Percentiles rank a stretch among this genome's conserved stretches.
Evolutionary conservation across 345 rosid genomes (phyloP).

Genomic region (Aegle marmelos): DNA sequence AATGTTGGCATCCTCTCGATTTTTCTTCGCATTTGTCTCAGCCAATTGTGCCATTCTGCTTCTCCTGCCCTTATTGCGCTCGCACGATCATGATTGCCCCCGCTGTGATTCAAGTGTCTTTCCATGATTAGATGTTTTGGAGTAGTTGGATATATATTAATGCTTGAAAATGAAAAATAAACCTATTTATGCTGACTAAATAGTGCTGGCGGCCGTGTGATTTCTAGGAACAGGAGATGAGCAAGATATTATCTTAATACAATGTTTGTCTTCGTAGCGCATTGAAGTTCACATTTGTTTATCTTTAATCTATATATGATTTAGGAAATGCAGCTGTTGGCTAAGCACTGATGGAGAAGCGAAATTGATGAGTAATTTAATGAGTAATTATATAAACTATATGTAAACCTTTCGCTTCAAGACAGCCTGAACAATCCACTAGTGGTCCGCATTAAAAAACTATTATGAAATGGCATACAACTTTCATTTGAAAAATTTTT

Average conservation of each 20-base stretch:
- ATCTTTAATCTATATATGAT: not conserved
- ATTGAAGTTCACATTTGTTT: not conserved
- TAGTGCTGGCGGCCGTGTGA: not conserved
- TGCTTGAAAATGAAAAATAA: not conserved
- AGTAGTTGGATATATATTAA: not conserved
- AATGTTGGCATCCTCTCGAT: slow-evolving; percentile 9
- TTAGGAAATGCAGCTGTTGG: too few species aligned
- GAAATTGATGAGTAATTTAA: not conserved
- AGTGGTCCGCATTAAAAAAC: not conserved
- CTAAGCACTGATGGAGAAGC: too few species aligned
- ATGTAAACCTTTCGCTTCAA: not conserved
- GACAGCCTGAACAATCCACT: not conserved
- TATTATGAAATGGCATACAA: not conserved
- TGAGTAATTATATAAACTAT: not conserved
- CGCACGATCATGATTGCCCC: not conserved
- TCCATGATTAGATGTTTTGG: not conserved
- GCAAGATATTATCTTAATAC: too few species aligned
- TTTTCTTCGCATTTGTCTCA: not conserved
- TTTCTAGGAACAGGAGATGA: not conserved
- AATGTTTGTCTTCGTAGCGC: not conserved
- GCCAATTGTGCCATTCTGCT: not conserved
- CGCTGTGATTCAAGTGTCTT: not conserved
- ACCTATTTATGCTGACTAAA: not conserved
- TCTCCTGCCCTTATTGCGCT: not conserved
- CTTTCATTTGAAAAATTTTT: too few species aligned